phyloP scores from a whole-genome alignment of 495 filamentous ascomycete species.

The Xylaria intraflava region DNA sequence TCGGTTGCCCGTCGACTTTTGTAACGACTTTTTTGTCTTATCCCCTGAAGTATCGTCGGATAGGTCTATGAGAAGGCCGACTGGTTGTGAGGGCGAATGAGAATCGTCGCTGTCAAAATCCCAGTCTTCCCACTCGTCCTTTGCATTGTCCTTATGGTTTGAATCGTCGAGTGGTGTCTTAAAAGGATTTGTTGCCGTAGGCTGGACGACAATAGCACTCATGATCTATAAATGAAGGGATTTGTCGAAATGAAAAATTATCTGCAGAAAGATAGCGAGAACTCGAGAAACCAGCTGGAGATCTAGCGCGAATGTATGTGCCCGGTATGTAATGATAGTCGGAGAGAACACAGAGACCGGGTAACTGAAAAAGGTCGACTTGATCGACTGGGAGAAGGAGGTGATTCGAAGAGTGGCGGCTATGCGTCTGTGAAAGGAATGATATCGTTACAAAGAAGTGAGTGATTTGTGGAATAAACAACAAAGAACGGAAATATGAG shows the following conservation, averaged over 20 bases:
- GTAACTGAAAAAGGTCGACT: neutral
- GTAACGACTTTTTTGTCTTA: conserved; percentile 4
- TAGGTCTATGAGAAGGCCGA: conserved; percentile 23
- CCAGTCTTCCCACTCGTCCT: conserved; percentile 46
- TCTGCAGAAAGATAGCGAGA: conserved; percentile 12
- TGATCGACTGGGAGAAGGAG: neutral
- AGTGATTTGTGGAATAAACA: neutral
- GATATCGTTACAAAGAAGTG: neutral
- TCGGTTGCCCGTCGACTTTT: conserved; percentile 6
- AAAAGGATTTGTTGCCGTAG: conserved; percentile 14
- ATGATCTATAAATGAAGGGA: conserved; percentile 13
- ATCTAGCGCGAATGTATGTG: conserved; percentile 1
- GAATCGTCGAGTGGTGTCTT: neutral
- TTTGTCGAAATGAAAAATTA: conserved; percentile 1
- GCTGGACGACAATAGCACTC: conserved; percentile 10
- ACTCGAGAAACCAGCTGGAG: conserved; percentile 24
- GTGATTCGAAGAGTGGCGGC: neutral
- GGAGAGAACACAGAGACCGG: neutral
- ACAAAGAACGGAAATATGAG: neutral
- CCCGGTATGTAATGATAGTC: neutral
- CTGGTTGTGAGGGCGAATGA: conserved; percentile 18
- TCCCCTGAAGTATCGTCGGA: conserved; percentile 8
- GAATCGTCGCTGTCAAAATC: conserved; percentile 33
- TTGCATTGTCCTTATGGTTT: conserved; percentile 16
- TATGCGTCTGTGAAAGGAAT: neutral